A percentile compares a stretch with the other conserved stretches of the same genome.
These are phyloP conservation scores for Trametes meyenii DNA, from an alignment of 768 basidiomycete species.

Conservation along the genomic window DNA sequence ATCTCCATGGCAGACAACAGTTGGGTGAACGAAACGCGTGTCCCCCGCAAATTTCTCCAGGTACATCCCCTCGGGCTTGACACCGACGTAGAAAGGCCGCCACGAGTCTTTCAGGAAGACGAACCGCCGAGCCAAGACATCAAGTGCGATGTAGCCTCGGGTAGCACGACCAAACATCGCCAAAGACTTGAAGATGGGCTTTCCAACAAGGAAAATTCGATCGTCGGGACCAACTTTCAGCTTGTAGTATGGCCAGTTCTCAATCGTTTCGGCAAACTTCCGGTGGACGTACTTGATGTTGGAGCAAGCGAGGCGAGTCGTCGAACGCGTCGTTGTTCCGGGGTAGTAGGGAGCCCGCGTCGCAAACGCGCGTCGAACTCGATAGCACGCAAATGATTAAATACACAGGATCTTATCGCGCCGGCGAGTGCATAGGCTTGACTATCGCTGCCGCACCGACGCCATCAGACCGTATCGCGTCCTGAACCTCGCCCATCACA, in stretches of 20 bases:
- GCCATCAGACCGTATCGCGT: no score
- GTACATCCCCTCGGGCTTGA: conserved; percentile 9
- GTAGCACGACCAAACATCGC: conserved; percentile 12
- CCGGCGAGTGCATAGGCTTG: no score
- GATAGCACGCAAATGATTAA: no score
- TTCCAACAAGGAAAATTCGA: conserved; percentile 4
- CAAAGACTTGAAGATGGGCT: neutral
- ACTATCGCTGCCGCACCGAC: no score
- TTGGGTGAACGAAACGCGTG: neutral
- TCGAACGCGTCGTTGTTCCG: no score
- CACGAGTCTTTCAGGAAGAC: conserved; percentile 24
- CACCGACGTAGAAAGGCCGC: neutral
- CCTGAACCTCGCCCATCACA: no score
- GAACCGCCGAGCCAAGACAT: conserved; percentile 1
- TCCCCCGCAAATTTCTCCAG: neutral
- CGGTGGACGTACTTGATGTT: neutral
- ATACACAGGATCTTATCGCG: no score
- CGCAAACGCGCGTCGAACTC: no score
- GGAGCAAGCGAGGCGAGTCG: no score
- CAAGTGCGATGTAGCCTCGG: conserved; percentile 18
- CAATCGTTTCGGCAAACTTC: neutral
- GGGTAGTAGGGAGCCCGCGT: no score
- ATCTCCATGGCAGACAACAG: conserved; percentile 7
- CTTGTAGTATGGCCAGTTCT: conserved; percentile 8
- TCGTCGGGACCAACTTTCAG: neutral